Evolutionary conservation across 306 rosid species (phyloP), one percentile per base, ranked within the genome.

Genomic region (Hylodesmum podocarpum): DNA sequence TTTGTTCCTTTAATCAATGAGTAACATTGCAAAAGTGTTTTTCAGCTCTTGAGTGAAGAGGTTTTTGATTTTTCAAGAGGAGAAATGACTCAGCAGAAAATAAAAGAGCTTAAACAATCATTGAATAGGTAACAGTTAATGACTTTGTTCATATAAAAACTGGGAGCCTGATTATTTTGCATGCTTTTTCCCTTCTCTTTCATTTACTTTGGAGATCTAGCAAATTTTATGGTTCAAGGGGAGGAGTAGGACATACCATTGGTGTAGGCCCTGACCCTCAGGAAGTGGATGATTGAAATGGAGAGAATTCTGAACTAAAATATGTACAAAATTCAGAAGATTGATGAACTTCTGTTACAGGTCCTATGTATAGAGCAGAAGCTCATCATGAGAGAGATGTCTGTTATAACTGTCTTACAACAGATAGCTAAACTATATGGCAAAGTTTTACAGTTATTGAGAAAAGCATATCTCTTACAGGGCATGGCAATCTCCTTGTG

Each of bases 51-150:
- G 82, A 82, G 85, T 71, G 85, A 82, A 44, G 85, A 82, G 72
- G 85, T 82, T 71, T 82, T 82, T 29, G 85, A 82, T 77, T 82
- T 82, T 71, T 82, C 85, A 77, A 82, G 85, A 82, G 85, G 85
- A 64, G 85, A 82, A 69, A 82, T 82, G 85, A 82, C 85, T 54
- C 85, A 82, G 50, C 85, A 64, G 82, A 82, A 82, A 66, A 82
- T 77, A 22, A 82, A 82, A 65, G 85, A 82, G 58, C 85, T 82
- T 77, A 82, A 82, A 64, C 82, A 77, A 14, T 82, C 85, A 27
- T 25, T 82, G 81, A 91, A 91, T 85, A 91, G 94, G 97, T 91
- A 53, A 53, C 39, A 70, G 33, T 73, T 50, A 66, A 67, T 49
- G n/a, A 8, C 49, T 77, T 68, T 83, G 4, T 50, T 22, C n/a